Conservation (phyloP, 805 yeast species). For the Candida nanaspora region DNA sequence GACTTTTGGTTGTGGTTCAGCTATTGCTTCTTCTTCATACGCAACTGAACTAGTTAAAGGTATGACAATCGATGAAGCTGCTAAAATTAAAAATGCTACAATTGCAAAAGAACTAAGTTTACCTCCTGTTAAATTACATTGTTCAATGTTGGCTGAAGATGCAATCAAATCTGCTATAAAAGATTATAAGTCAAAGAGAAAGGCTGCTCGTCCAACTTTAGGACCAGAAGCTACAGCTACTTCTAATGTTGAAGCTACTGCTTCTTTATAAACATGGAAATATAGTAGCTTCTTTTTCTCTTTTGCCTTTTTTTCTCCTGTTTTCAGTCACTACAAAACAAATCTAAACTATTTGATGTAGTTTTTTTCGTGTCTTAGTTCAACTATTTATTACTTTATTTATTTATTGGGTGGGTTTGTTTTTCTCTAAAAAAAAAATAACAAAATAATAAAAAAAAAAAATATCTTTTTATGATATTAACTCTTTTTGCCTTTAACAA, state of each 20-base stretch:
- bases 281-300: neutral
- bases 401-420: neutral
- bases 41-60: conserved; percentile 96
- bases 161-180: conserved; percentile 96
- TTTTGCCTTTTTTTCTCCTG: neutral
- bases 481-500: too few species aligned
- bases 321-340: too few species aligned
- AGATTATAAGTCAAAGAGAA: conserved; percentile 85
- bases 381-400: too few species aligned
- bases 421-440: too few species aligned
- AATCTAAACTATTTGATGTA: too few species aligned
- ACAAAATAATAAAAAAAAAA: neutral
- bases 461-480: too few species aligned
- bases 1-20: conserved; percentile 99
- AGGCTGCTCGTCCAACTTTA: conserved; percentile 40
- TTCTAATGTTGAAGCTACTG: conserved; percentile 9
- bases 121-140: conserved; percentile 96
- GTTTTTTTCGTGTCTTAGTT: too few species aligned
- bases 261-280: neutral
- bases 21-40: conserved; percentile 92
- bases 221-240: conserved; percentile 46
- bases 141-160: conserved; percentile 98
- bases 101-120: conserved; percentile 91
- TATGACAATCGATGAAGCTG: conserved; percentile 89
- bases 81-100: conserved; percentile 83